Evolutionary conservation across 2,329 filamentous ascomycete species (phyloP), one percentile per base, ranked within the genome.

Genomic region (Penicillium rolfsii): DNA sequence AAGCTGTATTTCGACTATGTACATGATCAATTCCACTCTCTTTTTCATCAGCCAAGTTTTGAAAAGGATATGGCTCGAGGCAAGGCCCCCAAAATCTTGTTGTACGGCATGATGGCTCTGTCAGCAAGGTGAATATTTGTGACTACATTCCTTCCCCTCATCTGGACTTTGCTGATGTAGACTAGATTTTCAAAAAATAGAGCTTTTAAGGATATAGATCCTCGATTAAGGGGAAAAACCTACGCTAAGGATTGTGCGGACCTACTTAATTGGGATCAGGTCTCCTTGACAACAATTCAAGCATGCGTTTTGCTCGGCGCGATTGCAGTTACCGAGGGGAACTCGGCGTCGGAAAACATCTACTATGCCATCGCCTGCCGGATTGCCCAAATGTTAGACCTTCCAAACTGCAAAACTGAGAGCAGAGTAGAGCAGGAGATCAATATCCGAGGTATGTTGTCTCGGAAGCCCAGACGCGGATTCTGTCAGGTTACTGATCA

Each of bases 271-370:
- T 60, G 79, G 26, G 73, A 75, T 7, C 68, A 76, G n/a, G 70
- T 79, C 16, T 75, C 73, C 4, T 57, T 80, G 19, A 67, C 56
- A 2, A 79, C 75, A 1, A 68, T 80, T 9, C 79, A 80, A 63
- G 76, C 76, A 5, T 77, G 76, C 45, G 72, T 81, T 5, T 63
- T 81, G 5, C 64, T 80, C 0, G 79, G 75, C 2, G 74, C 74
- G 3, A 71, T 74, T 45, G 74, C 71, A 4, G 74, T 79, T 16
- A 72, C 73, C 1, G 67, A 79, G 16, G 70, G 74, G 5, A 70
- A 69, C 0, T 67, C 76, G 0, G 60, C 58, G 1, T 43, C 61
- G 7, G 79, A 80, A 55, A 71, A 75, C 0, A 64, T 81, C 16
- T 79, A 75, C 61, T 80, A 79, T 52, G 68, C 71, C 11, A 64